Evolutionary conservation across 768 basidiomycete species (phyloP), one percentile per base, ranked within the genome.

Genomic region (Termitomyces sp.): DNA sequence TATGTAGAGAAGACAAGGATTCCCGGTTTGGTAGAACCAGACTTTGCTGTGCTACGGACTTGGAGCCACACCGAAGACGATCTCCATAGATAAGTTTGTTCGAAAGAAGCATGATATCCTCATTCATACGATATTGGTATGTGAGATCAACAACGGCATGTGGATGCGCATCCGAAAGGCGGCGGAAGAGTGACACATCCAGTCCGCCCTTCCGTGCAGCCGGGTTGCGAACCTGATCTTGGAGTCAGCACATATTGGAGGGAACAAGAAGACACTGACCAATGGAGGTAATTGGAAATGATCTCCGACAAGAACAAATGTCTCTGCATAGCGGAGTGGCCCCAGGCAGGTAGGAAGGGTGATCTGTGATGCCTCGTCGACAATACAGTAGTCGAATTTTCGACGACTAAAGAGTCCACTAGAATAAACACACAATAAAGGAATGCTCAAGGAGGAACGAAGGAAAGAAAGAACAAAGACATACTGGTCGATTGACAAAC

Each of bases 301-400:
- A 66, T 98, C 97, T 7, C 97, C 97, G 17, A 98, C 96, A 12
- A 98, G 85, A 5, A 98, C 82, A 60, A 98, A 99, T 41, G 79
- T 91, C 49, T 93, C 81, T 2, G 95, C 93, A 63, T 87, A 91
- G 1, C 94, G 84, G 3, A 98, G 73, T 0, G 97, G 97, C 5
- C 97, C 97, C 1, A 98, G 75, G 64, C 93, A 98, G 0, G 94
- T 96, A 0, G 97, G 97, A 1, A 98, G 70, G 0, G 97, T 98
- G 59, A 98, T 94, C 66, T 98, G 96, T 0, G 97, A 98, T 0
- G 97, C 97, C 68, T 99, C 97, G 58, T 98, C 97, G 17, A 99
- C 88, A 54, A 99, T 97, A 71, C 96, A 98, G 64, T 92, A 94
- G 66, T 99, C 94, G 64, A 98, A 99, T 21, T 72, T 83, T 7